A percentile compares a stretch with the other conserved stretches of the same genome.
phyloP scores from a whole-genome alignment of 179 eudicot genomes.

The Beta lomatogona region DNA sequence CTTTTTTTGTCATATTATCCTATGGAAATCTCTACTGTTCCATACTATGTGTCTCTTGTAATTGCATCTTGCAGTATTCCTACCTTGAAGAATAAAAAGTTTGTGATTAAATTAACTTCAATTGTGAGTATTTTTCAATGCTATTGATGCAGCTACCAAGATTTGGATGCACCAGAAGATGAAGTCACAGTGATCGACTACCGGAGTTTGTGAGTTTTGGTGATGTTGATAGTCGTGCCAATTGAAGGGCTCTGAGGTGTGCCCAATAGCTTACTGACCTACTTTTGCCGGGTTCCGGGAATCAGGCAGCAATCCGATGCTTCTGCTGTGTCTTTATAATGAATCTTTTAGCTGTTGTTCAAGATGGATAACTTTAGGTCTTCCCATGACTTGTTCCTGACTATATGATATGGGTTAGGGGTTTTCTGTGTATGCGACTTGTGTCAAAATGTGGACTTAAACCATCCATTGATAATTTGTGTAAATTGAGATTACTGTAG shows the following conservation, averaged over 20 bases:
- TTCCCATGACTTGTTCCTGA: slow-evolving; percentile 1
- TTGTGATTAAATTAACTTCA: neutral
- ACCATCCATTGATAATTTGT: slow-evolving; percentile 3
- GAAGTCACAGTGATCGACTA: slow-evolving; percentile 98
- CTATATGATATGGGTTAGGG: neutral
- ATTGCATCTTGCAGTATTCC: neutral
- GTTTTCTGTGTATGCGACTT: slow-evolving; percentile 9
- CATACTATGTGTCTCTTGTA: no score
- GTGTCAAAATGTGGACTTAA: slow-evolving; percentile 10
- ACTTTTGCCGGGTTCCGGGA: neutral
- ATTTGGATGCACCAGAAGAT: slow-evolving; percentile 98
- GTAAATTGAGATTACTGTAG: slow-evolving; percentile 3
- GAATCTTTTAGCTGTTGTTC: neutral
- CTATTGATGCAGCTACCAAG: slow-evolving; percentile 72
- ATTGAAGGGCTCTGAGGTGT: neutral
- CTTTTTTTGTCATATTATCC: no score
- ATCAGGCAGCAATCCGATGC: slow-evolving; percentile 13
- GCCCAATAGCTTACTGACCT: neutral
- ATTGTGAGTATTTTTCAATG: neutral
- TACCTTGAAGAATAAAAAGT: neutral
- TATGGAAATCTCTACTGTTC: no score
- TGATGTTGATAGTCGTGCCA: slow-evolving; percentile 1
- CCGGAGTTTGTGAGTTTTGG: slow-evolving; percentile 66
- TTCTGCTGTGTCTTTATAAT: slow-evolving; percentile 1
- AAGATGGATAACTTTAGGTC: neutral